Base-by-base conservation (phyloP, 495 filamentous ascomycete genomes). In the Podospora sp. region DNA sequence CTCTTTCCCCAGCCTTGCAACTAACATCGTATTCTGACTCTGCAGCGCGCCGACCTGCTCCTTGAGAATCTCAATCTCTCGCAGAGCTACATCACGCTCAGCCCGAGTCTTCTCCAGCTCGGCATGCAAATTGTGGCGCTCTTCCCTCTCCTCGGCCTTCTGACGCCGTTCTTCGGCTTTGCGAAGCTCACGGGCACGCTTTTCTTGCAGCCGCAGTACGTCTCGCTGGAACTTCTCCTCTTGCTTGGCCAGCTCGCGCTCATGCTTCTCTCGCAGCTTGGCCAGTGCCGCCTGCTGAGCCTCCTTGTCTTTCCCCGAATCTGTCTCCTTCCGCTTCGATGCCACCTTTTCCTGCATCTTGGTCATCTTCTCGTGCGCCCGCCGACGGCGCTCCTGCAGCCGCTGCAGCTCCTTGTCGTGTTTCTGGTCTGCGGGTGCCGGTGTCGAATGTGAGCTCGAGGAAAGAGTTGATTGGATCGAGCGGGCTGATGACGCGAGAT, bases 381-480 rank as follows among this genome's bases (percentile, higher is more conserved):
- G 88, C 49, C 83, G 83, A 66, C 90, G 90, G 65, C 89, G 87
- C 7, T 89, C 82, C 14, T 91, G 84, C 0, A 97, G 85, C 68
- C 93, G 95, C 49, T 80, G 78, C 2, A 97, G 83, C 11, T 95
- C 91, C 67, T 89, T 91, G 35, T 93, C 88, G 66, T 92, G 82
- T 50, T 82, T 82, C n/a, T 58, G 49, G 35, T 65, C 55, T 22
- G 77, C 72, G n/a, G 60, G 60, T 9, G 65, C 22, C n/a, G 49
- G 40, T 27, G 55, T 50, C 27, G 35, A 29, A 27, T 24, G 18
- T 6, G 70, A 62, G 16, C 22, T 8, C 68, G 68, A 62, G 67
- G 73, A 35, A 60, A 73, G 49, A 66, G 71, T 50, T 26, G 76
- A 76, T 5, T 68, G 72, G 8, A 65, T 55, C 0, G 74, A 74